Evolutionary conservation across 345 rosid genomes (phyloP).

Genomic region (Citropsis articulata): DNA sequence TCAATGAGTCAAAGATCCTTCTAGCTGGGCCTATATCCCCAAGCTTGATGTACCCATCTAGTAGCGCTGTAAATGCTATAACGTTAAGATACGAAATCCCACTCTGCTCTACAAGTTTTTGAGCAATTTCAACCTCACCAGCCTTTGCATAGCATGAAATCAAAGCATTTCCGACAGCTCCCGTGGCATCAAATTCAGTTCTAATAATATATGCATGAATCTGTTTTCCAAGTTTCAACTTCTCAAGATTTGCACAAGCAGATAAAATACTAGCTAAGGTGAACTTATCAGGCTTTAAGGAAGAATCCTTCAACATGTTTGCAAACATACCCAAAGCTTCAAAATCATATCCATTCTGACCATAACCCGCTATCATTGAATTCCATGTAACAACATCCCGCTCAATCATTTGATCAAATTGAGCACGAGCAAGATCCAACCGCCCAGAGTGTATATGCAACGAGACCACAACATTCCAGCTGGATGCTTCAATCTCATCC

Average conservation of each 20-base stretch:
- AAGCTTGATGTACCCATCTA: slow-evolving; percentile 78
- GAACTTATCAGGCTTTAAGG: slow-evolving; percentile 68
- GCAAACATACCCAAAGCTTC: slow-evolving; percentile 57
- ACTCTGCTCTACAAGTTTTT: slow-evolving; percentile 44
- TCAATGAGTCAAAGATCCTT: slow-evolving; percentile 65
- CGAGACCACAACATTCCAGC: slow-evolving; percentile 78
- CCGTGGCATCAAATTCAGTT: slow-evolving; percentile 44
- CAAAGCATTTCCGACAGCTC: slow-evolving; percentile 65
- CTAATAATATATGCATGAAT: slow-evolving; percentile 57
- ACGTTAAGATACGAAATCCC: slow-evolving; percentile 47
- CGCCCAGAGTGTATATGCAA: slow-evolving; percentile 59
- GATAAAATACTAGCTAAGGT: slow-evolving; percentile 70
- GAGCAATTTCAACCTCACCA: slow-evolving; percentile 60
- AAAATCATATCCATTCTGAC: slow-evolving; percentile 58
- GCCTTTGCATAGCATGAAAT: slow-evolving; percentile 78
- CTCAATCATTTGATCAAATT: slow-evolving; percentile 63
- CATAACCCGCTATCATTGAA: slow-evolving; percentile 78
- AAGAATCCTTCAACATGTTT: slow-evolving; percentile 50
- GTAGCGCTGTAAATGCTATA: slow-evolving; percentile 73
- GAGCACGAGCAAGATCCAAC: slow-evolving; percentile 50
- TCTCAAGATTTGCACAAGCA: slow-evolving; percentile 77
- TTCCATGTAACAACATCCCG: slow-evolving; percentile 84
- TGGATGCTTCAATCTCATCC: slow-evolving; percentile 61
- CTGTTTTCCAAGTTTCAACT: slow-evolving; percentile 57
- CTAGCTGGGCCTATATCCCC: slow-evolving; percentile 77